Percentiles rank a stretch among this genome's conserved stretches.
Conservation (phyloP, 345 rosid genomes). For the Hibiscus syriacus region DNA sequence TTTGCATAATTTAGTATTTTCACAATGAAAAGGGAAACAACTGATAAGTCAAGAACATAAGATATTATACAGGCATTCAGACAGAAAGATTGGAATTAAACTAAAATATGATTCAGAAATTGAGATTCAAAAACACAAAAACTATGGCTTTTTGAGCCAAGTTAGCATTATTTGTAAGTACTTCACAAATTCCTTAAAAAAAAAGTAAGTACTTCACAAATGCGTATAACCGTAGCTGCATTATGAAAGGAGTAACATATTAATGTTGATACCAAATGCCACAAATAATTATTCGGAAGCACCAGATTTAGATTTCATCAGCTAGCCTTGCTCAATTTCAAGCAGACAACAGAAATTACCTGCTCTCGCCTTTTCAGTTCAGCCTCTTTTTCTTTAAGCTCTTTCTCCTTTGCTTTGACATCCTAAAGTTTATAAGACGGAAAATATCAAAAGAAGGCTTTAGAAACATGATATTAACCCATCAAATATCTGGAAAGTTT, state of each 20-base stretch:
- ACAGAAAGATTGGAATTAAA: not conserved
- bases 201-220: not conserved
- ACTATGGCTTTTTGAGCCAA: not conserved
- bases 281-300: not conserved
- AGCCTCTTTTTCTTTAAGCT: constrained; percentile 90
- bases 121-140: not conserved
- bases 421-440: constrained; percentile 41
- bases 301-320: not conserved
- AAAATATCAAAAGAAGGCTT: not conserved
- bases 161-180: not conserved
- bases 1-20: constrained; percentile 1
- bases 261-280: not conserved
- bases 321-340: not conserved
- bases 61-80: not conserved
- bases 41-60: not conserved
- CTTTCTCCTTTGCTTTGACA: constrained; percentile 77
- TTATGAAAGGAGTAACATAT: not conserved
- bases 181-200: not conserved
- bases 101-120: not conserved
- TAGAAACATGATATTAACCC: not conserved
- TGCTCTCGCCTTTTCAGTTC: constrained; percentile 78
- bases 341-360: constrained; percentile 33
- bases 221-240: not conserved
- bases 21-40: not conserved
- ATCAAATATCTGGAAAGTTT: constrained; percentile 7